Percentiles rank a stretch among this genome's conserved stretches.
phyloP scores from a whole-genome alignment of 1,139 yeast species.

The Candida frijolesensis region DNA sequence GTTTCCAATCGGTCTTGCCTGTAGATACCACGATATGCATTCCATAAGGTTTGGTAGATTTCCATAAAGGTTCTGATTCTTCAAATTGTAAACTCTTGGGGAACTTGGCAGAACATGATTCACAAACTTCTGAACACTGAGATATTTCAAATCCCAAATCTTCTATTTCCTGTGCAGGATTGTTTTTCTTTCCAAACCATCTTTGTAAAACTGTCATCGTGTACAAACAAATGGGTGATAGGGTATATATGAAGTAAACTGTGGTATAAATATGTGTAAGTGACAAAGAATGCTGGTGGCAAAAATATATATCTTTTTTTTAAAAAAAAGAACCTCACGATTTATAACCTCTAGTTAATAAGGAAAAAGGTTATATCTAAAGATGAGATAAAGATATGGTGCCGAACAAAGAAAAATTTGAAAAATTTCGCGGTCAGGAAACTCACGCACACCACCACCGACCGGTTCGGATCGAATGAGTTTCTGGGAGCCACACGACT shows the following conservation, averaged over 20 bases:
- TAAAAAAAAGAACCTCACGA: neutral
- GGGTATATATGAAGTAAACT: neutral
- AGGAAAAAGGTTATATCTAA: neutral
- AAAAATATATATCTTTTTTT: neutral
- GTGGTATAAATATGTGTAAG: neutral
- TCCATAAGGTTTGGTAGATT: conserved; percentile 68
- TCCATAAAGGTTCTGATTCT: conserved; percentile 55
- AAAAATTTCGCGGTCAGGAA: neutral
- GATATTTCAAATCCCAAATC: conserved; percentile 44
- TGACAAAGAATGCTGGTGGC: neutral
- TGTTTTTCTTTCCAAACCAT: conserved; percentile 8
- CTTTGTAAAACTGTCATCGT: conserved; percentile 14
- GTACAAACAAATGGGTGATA: neutral
- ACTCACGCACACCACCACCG: neutral
- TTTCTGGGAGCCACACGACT: neutral
- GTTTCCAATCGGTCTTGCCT: conserved; percentile 83
- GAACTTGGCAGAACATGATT: conserved; percentile 49
- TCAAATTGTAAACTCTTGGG: conserved; percentile 60
- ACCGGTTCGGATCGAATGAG: neutral
- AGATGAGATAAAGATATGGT: neutral
- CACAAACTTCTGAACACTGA: conserved; percentile 52
- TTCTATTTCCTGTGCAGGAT: conserved; percentile 23
- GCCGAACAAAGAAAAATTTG: neutral
- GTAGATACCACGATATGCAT: conserved; percentile 80
- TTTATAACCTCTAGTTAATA: neutral